phyloP scores from a whole-genome alignment of 2,329 filamentous ascomycete species.

The Nemania sp. region DNA sequence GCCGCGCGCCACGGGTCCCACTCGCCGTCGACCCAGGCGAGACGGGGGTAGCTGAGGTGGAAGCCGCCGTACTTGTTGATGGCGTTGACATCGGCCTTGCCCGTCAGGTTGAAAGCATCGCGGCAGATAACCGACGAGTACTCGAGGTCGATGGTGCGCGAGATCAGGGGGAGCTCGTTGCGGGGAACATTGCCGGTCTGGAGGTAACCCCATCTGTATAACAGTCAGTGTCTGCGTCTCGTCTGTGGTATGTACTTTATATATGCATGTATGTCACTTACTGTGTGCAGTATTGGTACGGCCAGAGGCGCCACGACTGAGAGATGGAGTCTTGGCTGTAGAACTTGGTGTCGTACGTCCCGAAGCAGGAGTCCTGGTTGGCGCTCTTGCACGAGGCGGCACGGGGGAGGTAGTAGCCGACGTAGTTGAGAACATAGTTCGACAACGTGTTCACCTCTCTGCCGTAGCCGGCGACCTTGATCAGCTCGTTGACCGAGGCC shows the following conservation, averaged over 20 bases:
- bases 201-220: slow-evolving; percentile 73
- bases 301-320: slow-evolving; percentile 53
- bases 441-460: slow-evolving; percentile 45
- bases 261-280: slow-evolving; percentile 38
- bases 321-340: slow-evolving; percentile 44
- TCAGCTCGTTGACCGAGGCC: slow-evolving; percentile 45
- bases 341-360: slow-evolving; percentile 42
- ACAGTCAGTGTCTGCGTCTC: slow-evolving; percentile 4
- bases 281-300: slow-evolving; percentile 61
- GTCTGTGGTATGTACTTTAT: not conserved
- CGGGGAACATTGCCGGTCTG: slow-evolving; percentile 72
- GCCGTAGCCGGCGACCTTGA: slow-evolving; percentile 49
- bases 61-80: slow-evolving; percentile 81
- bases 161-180: slow-evolving; percentile 69
- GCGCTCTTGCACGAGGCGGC: slow-evolving; percentile 28
- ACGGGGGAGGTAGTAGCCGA: slow-evolving; percentile 48
- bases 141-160: slow-evolving; percentile 68
- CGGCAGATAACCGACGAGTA: slow-evolving; percentile 67
- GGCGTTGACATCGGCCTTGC: slow-evolving; percentile 62
- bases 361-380: slow-evolving; percentile 46
- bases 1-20: slow-evolving; percentile 81
- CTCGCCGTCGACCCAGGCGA: slow-evolving; percentile 78
- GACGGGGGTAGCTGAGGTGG: slow-evolving; percentile 71
- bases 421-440: slow-evolving; percentile 56
- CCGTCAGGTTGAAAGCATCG: slow-evolving; percentile 70